Evolutionary conservation across 2,329 filamentous ascomycete genomes (phyloP), one percentile per base, ranked within the genome.

Genomic region (Thelonectria olida): DNA sequence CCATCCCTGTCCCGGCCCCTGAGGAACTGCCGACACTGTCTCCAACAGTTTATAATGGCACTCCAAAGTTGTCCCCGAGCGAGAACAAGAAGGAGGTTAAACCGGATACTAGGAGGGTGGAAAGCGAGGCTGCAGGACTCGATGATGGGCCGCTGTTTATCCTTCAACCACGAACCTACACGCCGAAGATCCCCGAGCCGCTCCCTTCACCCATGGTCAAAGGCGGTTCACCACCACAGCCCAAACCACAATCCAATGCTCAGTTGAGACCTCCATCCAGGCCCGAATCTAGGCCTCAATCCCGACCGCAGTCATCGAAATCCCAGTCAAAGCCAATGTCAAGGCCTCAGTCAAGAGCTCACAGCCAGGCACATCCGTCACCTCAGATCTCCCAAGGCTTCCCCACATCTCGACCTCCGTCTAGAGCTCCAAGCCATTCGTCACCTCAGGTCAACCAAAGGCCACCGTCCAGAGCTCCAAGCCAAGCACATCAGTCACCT

Each of bases 111-210:
- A 17, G 20, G 4, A 48, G 28, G 10, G 53, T 27, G 19, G 58
- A 13, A 41, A 63, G 19, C 23, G 39, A 42, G 17, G 3, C 39
- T 42, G 39, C 58, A 7, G 58, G 54, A 2, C 44, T 71, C 23
- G 56, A 67, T 7, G 78, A 84, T 38, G 78, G 78, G 9, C 74
- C 79, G 0, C 68, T 87, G 1, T 87, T 81, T 60, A 78, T 88
- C 20, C 76, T 88, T 5, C 85, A 88, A 63, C 86, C 86, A 12
- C 78, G 81, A 31, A 87, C 84, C 0, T 88, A 88, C 66, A 87
- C 84, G 1, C 86, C 86, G 0, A 77, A 81, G 51, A 81, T 80
- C 4, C 79, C 81, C 0, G 76, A 80, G 10, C 83, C 84, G 3
- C 68, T 81, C 20, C 81, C 83, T 1, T 84, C 84, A 5, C 83